phyloP scores from a whole-genome alignment of 1,284 basidiomycete genomes.

The Athelia sp. region DNA sequence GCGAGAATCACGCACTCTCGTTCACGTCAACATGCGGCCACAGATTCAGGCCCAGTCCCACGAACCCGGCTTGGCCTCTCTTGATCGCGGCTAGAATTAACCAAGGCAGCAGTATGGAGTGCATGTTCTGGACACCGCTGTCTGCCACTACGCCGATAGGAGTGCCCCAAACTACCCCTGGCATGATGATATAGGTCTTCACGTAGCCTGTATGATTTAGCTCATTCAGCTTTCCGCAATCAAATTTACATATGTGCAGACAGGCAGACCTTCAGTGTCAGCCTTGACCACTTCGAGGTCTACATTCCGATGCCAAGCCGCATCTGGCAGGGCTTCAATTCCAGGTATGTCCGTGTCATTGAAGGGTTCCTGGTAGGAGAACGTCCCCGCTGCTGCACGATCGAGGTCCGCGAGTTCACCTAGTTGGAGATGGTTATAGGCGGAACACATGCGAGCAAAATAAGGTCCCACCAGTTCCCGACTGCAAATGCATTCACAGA shows the following conservation, averaged over 20 bases:
- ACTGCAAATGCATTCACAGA: conserved; percentile 21
- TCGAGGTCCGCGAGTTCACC: conserved; percentile 18
- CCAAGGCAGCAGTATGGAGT: background rate
- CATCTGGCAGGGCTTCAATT: conserved; percentile 27
- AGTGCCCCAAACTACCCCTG: conserved; percentile 36
- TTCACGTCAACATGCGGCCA: conserved; percentile 28
- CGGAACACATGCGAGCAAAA: background rate
- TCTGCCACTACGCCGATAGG: conserved; percentile 28
- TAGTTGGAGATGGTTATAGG: background rate
- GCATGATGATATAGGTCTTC: conserved; percentile 32
- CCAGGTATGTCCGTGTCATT: conserved; percentile 28
- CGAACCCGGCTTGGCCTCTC: conserved; percentile 23
- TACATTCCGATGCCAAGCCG: conserved; percentile 29
- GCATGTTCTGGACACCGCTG: conserved; percentile 27
- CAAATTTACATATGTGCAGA: background rate
- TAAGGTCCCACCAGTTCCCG: conserved; percentile 24
- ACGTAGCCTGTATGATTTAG: conserved; percentile 25
- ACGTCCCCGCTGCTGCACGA: conserved; percentile 27
- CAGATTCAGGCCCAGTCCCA: conserved; percentile 26
- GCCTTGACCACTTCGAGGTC: conserved; percentile 22
- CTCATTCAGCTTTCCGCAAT: background rate
- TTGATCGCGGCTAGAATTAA: conserved; percentile 16
- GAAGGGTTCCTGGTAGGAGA: conserved; percentile 24
- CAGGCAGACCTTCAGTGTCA: conserved; percentile 22
- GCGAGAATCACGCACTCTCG: conserved; percentile 23